Evolutionary conservation across 2,329 filamentous ascomycete genomes (phyloP), one percentile per base, ranked within the genome.

Genomic region (Beauveria sp.): DNA sequence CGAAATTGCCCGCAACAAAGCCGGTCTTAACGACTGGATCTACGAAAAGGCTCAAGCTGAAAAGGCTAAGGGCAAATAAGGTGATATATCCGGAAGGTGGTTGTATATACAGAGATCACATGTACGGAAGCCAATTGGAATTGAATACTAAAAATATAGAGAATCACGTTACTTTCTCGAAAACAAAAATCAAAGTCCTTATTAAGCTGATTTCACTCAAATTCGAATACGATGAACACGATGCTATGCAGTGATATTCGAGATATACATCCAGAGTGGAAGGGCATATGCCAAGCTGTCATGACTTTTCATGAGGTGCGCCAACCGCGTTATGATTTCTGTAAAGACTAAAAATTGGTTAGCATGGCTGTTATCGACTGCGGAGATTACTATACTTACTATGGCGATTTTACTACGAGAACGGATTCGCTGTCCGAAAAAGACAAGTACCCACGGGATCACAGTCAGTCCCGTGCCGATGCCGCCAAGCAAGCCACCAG

Each of bases 11-110:
- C 74, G 91, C 81, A 99, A 99, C 77, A 88, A 88, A 63, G 84
- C 84, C 59, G 93, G 93, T 30, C 77, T 97, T 62, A 99, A 99
- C 71, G 94, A 99, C 75, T 99, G 94, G 94, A 86, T 99, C 64
- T 94, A 93, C 75, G 92, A 97, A 77, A 83, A 90, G 73, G 84
- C 87, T 1, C 86, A 93, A 69, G 80, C 82, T 61, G 79, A 83
- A 67, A 83, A 82, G 73, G 73, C 75, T 20, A 57, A 62, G 41
- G 30, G 58, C 41, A 61, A 61, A 40, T 52, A 57, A 47, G 14
- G 14, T 2, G 3, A 22, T 41, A 6, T 22, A 3, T 9, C 6
- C 28, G 20, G 34, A 18, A 44, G 18, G 5, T 18, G 28, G 8
- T 28, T 53, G 58, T 60, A 53, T 52, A 59, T 59, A 59, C 5